Conservation (phyloP, 441 rosid genomes). For the Croton laevigatus region DNA sequence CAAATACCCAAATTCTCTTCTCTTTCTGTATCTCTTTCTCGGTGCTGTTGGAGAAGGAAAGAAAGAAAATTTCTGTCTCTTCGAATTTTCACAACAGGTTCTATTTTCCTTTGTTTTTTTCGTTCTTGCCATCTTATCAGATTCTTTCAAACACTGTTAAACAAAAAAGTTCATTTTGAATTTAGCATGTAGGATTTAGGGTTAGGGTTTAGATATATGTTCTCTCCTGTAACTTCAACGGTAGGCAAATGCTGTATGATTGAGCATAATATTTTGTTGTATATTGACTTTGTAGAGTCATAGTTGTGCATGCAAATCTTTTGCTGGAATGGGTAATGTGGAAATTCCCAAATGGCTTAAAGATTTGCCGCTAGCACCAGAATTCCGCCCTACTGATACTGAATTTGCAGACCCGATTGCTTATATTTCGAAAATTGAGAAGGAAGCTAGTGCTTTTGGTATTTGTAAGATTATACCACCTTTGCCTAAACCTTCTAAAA, state of each 20-base stretch:
- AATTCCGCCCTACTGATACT: slow-evolving; percentile 89
- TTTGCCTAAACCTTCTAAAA: slow-evolving; percentile 84
- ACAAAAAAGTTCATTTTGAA: slow-evolving; percentile 7
- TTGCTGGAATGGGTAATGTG: slow-evolving; percentile 75
- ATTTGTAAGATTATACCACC: slow-evolving; percentile 98
- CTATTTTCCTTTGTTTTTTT: slow-evolving; percentile 8
- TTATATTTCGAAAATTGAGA: slow-evolving; percentile 95
- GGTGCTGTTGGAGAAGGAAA: slow-evolving; percentile 16
- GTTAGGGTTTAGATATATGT: slow-evolving; percentile 37
- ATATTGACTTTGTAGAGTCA: background rate
- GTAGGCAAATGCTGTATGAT: slow-evolving; percentile 20
- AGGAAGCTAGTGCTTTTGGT: slow-evolving; percentile 89
- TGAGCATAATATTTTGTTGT: slow-evolving; percentile 25
- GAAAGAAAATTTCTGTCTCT: background rate
- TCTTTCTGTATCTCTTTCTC: slow-evolving; percentile 9
- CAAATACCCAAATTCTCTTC: slow-evolving; percentile 8
- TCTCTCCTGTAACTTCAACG: slow-evolving; percentile 14
- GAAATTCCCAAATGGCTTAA: slow-evolving; percentile 92
- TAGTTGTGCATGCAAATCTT: slow-evolving; percentile 20
- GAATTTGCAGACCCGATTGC: slow-evolving; percentile 99
- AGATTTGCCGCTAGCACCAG: slow-evolving; percentile 89
- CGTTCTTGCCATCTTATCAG: background rate
- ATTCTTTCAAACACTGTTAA: slow-evolving; percentile 6
- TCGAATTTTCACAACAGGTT: slow-evolving; percentile 21
- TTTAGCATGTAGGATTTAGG: slow-evolving; percentile 16